Base-by-base conservation (phyloP, 192 early-diverging fungal species). In the Polychytrium aggregatum region DNA sequence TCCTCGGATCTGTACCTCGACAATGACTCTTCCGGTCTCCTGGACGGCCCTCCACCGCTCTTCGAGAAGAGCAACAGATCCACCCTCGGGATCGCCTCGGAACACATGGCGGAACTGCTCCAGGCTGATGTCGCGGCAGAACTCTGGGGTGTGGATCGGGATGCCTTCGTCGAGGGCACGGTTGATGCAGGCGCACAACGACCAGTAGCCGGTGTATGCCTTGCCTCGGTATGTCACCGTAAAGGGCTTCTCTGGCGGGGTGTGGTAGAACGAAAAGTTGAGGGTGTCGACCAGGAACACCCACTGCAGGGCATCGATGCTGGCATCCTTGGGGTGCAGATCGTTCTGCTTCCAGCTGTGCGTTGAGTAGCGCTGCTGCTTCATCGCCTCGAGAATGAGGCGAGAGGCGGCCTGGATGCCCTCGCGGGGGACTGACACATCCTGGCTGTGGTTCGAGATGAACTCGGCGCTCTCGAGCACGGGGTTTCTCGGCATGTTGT, bases 181-280 rank as follows among this genome's bases (percentile, higher is more conserved):
- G 57, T 86, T 82, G 47, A 91, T 69, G 2, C 78, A 72, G 0
- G 88, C 88, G 28, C 81, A 82, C 29, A 91, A 57, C 0, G 83
- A 76, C 88, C 88, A 88, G 59, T 91, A 91, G 1, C 88, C 88
- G 20, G 69, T 76, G 57, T 87, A 84, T 11, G 56, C 37, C 13
- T 42, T 39, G 16, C 70, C 80, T 29, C 81, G 55, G 30, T 74
- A 72, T 0, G 54, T 47, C 11, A 90, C 79, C 10, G 73, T 63
- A 59, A 1, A 36, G 21, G 28, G 62, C 53, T 77, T 44, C 24
- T 81, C 72, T n/a, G n/a, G n/a, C n/a, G n/a, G n/a, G n/a, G n/a
- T n/a, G 18, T 74, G 64, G 86, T 86, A 91, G 56, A 91, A 91
- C 21, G 85, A 88, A 59, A 88, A 91, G 59, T 91, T 91, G 20